Percentiles rank a stretch among this genome's conserved stretches.
phyloP scores from a whole-genome alignment of 2,329 filamentous ascomycete genomes.

The Botrytis fragariae region DNA sequence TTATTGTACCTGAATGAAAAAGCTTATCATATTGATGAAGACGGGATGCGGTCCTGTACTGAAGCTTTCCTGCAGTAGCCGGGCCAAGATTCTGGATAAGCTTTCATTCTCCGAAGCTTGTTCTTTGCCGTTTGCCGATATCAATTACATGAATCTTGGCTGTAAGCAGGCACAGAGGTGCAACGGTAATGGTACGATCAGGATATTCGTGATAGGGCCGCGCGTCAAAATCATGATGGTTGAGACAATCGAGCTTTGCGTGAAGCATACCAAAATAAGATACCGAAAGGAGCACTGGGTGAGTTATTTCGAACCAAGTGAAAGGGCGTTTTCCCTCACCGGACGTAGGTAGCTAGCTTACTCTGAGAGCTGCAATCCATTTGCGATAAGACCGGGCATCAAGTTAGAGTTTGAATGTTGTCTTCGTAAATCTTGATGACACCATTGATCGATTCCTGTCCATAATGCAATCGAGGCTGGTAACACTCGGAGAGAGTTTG shows the following conservation, averaged over 20 bases:
- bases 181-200: background rate
- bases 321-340: background rate
- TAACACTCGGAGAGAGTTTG: background rate
- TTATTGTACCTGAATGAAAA: slow-evolving; percentile 7
- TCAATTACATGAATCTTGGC: background rate
- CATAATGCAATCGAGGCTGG: background rate
- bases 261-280: background rate
- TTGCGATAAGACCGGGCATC: background rate
- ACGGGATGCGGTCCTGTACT: background rate
- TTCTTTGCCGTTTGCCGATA: background rate
- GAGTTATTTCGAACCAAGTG: background rate
- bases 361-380: background rate
- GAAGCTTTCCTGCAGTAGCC: background rate
- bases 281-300: background rate
- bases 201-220: background rate
- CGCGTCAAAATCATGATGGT: background rate
- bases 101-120: background rate
- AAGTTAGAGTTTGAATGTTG: background rate
- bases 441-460: background rate
- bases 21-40: slow-evolving; percentile 9
- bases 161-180: background rate
- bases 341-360: background rate
- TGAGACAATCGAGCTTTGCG: background rate
- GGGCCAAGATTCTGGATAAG: background rate
- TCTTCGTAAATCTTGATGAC: background rate